These are phyloP conservation scores for Yarrowia alimentaria DNA, from an alignment of 805 yeast species.

Conservation along the genomic window DNA sequence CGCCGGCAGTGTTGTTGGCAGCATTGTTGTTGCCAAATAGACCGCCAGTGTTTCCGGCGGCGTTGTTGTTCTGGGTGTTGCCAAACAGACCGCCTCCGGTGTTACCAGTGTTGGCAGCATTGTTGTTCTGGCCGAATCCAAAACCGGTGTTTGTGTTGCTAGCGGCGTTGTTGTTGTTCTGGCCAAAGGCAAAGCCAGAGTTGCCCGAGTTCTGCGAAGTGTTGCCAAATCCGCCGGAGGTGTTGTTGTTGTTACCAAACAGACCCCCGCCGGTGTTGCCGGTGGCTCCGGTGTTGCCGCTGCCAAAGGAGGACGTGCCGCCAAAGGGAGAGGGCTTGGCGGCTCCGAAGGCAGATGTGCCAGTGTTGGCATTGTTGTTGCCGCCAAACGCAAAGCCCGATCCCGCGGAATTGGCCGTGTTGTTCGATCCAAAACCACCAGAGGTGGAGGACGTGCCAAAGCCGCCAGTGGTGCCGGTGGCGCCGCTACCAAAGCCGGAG, in stretches of 20 bases:
- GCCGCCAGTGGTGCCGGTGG: conserved; percentile 26
- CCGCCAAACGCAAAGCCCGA: conserved; percentile 30
- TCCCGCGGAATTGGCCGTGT: conserved; percentile 30
- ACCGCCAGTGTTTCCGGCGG: conserved; percentile 32
- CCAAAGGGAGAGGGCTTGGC: conserved; percentile 36
- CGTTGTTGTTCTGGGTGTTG: conserved; percentile 32
- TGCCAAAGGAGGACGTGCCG: conserved; percentile 32
- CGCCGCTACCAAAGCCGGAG: conserved; percentile 14
- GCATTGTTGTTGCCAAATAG: conserved; percentile 35
- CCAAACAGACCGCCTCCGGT: conserved; percentile 41
- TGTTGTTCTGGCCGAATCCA: conserved; percentile 15
- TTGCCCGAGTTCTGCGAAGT: no score
- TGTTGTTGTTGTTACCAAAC: conserved; percentile 31
- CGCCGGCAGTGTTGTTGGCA: conserved; percentile 23
- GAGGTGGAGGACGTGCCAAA: conserved; percentile 22
- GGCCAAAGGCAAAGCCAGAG: conserved; percentile 30
- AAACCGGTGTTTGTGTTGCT: conserved; percentile 7
- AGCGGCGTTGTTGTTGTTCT: conserved; percentile 5
- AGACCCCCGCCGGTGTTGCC: conserved; percentile 31
- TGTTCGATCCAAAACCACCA: conserved; percentile 28
- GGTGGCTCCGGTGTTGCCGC: conserved; percentile 31
- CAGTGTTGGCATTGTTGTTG: conserved; percentile 31
- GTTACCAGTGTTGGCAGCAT: conserved; percentile 29
- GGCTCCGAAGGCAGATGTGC: conserved; percentile 32
- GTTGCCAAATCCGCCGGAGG: no score